These are phyloP conservation scores for Nigrospora sphaerica DNA, from an alignment of 2,329 filamentous ascomycete genomes.

Conservation along the genomic window DNA sequence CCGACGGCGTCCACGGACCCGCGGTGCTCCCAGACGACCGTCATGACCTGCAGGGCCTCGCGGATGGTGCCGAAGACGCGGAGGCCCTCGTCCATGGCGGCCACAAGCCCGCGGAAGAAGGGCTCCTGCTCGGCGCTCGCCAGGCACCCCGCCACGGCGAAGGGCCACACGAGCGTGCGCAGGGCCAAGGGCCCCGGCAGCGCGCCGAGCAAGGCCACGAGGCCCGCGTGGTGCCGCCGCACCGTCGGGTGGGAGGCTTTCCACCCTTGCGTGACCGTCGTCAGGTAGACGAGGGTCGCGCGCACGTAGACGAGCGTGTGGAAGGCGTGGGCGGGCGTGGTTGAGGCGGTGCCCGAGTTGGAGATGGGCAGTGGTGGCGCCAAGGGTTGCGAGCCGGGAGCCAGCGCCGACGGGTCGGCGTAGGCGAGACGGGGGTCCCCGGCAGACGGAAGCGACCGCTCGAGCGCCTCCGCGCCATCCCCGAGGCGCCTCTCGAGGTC, in stretches of 20 bases:
- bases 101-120: constrained; percentile 13
- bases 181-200: constrained; percentile 13
- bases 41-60: constrained; percentile 15
- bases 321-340: constrained; percentile 7
- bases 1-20: constrained; percentile 8
- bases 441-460: neutral
- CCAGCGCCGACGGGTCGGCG: constrained; percentile 7
- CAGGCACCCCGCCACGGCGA: constrained; percentile 19
- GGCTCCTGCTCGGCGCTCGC: constrained; percentile 11
- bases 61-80: constrained; percentile 16
- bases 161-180: constrained; percentile 18
- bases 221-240: constrained; percentile 10
- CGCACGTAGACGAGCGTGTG: constrained; percentile 20
- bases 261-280: constrained; percentile 15
- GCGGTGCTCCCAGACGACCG: constrained; percentile 13
- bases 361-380: constrained; percentile 6
- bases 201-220: constrained; percentile 10
- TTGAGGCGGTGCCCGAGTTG: neutral
- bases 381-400: constrained; percentile 7
- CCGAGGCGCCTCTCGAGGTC: constrained; percentile 10
- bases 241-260: constrained; percentile 13
- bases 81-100: constrained; percentile 12
- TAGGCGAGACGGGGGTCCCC: neutral
- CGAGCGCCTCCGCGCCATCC: constrained; percentile 5
- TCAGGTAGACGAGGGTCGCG: constrained; percentile 16